Base-by-base conservation (phyloP, 169 alveolate species). In the Theileria orientalis region DNA sequence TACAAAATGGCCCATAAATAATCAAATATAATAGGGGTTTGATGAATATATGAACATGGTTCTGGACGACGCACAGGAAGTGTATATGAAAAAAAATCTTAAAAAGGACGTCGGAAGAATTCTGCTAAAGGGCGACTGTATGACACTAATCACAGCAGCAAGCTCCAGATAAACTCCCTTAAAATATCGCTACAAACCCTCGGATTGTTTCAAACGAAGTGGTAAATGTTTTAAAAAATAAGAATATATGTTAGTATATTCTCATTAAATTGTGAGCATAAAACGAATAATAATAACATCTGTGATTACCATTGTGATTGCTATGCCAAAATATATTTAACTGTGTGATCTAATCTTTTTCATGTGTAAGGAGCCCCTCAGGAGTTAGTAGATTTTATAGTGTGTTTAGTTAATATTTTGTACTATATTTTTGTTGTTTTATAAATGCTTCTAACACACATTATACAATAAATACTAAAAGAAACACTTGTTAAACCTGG, bases 41-140 rank as follows among this genome's bases (percentile, higher is more conserved):
- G 99, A 96, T 71, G 99, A 96, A 83, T 96, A 95, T 77, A 96
- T 96, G 99, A 96, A 96, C 82, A 89, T 95, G 91, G 99, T 96
- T 21, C 69, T 96, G 72, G 98, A 95, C 71, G 97, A 96, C 40
- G 96, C 97, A 14, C 94, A 92, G 87, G 98, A 95, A 74, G 85
- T 95, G 42, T 83, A 91, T 67, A 89, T 92, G 37, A 95, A 95
- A 89, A 92, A 93, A 84, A 90, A 93, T 47, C 88, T 86, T 21
- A 89, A 95, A 64, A 92, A 83, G 67, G 78, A 78, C 35, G 83
- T 95, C 23, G 99, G 99, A 35, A 92, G 94, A 59, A 92, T 96
- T 41, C 88, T 96, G 74, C 83, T 96, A 14, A 95, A 96, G 76
- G 99, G 99, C 6, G 99, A 96, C 64, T 94, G 95, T 49, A 94